Percentiles rank a stretch among this genome's conserved stretches.
Evolutionary conservation across 768 basidiomycete genomes (phyloP).

Genomic region (Serendipita sp.): DNA sequence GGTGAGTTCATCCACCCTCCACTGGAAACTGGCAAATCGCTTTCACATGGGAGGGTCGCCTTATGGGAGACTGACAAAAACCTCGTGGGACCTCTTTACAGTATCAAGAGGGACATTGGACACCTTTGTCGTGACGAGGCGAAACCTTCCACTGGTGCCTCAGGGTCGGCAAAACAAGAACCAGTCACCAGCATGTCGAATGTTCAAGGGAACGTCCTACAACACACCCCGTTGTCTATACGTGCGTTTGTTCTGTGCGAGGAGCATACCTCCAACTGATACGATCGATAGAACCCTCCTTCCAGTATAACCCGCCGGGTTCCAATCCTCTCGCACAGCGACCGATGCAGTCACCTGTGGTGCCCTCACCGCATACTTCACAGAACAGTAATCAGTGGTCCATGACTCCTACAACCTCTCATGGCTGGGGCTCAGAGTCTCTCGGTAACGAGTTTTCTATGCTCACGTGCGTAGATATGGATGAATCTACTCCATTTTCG

Average conservation of each 20-base stretch:
- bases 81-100: constrained; percentile 19
- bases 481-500: neutral
- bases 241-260: too few relatives aligned
- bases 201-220: too few relatives aligned
- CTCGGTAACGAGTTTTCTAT: constrained; percentile 73
- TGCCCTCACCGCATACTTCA: too few relatives aligned
- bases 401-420: neutral
- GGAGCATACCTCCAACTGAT: too few relatives aligned
- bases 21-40: constrained; percentile 7
- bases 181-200: too few relatives aligned
- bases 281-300: too few relatives aligned
- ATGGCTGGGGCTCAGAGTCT: constrained; percentile 38
- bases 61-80: constrained; percentile 6
- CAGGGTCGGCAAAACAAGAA: too few relatives aligned
- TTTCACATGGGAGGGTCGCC: constrained; percentile 7
- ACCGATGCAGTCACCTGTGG: constrained; percentile 16
- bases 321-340: too few relatives aligned
- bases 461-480: constrained; percentile 38
- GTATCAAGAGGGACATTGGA: constrained; percentile 92
- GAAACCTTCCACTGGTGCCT: constrained; percentile 9
- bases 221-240: too few relatives aligned
- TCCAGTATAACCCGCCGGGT: too few relatives aligned
- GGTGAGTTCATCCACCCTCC: constrained; percentile 37
- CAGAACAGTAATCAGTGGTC: neutral
- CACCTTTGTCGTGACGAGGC: constrained; percentile 87